These are phyloP conservation scores for Penicillium janthinellum DNA, from an alignment of 2,329 filamentous ascomycete genomes.

Conservation along the genomic window DNA sequence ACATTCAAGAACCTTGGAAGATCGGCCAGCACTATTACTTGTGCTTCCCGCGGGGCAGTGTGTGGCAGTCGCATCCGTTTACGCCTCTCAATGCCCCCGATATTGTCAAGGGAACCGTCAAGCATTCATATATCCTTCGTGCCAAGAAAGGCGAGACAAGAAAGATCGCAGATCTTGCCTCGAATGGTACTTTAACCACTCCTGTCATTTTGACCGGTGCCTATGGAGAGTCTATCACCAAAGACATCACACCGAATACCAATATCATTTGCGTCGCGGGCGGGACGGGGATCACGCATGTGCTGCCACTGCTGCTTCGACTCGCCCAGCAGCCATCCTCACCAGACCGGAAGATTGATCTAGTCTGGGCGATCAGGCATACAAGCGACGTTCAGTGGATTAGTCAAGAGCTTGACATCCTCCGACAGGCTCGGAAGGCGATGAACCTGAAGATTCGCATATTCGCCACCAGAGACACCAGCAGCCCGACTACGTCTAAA, in stretches of 20 bases:
- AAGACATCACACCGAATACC: slow-evolving; percentile 44
- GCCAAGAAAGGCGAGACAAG: slow-evolving; percentile 48
- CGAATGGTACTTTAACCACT: slow-evolving; percentile 41
- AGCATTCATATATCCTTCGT: slow-evolving; percentile 47
- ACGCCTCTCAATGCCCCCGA: slow-evolving; percentile 61
- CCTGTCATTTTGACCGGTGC: slow-evolving; percentile 64
- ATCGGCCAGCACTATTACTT: slow-evolving; percentile 73
- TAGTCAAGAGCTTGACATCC: slow-evolving; percentile 54
- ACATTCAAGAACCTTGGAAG: slow-evolving; percentile 63
- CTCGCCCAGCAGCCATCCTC: slow-evolving; percentile 28
- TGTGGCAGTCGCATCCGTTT: slow-evolving; percentile 75
- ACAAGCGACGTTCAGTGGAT: slow-evolving; percentile 61
- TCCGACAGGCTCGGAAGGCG: slow-evolving; percentile 45
- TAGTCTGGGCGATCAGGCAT: slow-evolving; percentile 67
- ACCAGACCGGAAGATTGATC: slow-evolving; percentile 54
- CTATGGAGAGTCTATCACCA: slow-evolving; percentile 59
- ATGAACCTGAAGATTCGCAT: slow-evolving; percentile 56
- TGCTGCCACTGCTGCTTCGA: slow-evolving; percentile 54
- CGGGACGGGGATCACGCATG: slow-evolving; percentile 62
- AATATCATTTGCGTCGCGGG: slow-evolving; percentile 57
- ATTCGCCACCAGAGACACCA: slow-evolving; percentile 60
- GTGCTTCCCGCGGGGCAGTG: slow-evolving; percentile 65
- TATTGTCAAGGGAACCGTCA: slow-evolving; percentile 28
- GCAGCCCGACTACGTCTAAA: neutral
- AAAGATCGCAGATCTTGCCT: slow-evolving; percentile 28